Percentiles rank a stretch among this genome's conserved stretches.
These are phyloP conservation scores for Dovyalis caffra DNA, from an alignment of 345 rosid genomes.

Conservation along the genomic window DNA sequence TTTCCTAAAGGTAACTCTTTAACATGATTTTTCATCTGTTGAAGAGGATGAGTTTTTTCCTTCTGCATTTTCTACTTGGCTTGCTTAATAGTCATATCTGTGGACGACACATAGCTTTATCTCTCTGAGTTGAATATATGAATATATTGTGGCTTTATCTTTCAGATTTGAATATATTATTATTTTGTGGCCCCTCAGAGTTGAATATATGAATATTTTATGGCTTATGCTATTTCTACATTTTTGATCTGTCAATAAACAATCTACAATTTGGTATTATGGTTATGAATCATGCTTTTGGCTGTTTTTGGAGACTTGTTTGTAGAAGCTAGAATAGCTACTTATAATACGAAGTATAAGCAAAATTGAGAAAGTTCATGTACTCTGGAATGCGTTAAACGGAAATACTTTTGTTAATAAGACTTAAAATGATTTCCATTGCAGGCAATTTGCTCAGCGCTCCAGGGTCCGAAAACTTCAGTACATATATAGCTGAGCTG, in stretches of 20 bases:
- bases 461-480: constrained; percentile 98
- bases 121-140: no score
- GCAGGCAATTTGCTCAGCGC: constrained; percentile 99
- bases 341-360: neutral
- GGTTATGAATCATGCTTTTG: neutral
- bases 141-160: no score
- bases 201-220: neutral
- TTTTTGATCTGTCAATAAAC: neutral
- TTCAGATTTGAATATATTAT: no score
- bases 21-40: neutral
- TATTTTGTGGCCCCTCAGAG: no score
- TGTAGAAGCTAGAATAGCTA: neutral
- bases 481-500: constrained; percentile 96
- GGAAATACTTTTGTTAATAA: constrained; percentile 15
- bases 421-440: constrained; percentile 19
- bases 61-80: neutral
- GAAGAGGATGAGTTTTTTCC: neutral
- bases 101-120: neutral
- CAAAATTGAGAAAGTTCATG: neutral
- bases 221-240: neutral
- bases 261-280: neutral
- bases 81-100: neutral
- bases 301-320: neutral
- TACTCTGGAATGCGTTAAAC: neutral
- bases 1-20: neutral